Evolutionary conservation across 2,329 filamentous ascomycete genomes (phyloP).

Genomic region (Aspergillus spinulosporus): DNA sequence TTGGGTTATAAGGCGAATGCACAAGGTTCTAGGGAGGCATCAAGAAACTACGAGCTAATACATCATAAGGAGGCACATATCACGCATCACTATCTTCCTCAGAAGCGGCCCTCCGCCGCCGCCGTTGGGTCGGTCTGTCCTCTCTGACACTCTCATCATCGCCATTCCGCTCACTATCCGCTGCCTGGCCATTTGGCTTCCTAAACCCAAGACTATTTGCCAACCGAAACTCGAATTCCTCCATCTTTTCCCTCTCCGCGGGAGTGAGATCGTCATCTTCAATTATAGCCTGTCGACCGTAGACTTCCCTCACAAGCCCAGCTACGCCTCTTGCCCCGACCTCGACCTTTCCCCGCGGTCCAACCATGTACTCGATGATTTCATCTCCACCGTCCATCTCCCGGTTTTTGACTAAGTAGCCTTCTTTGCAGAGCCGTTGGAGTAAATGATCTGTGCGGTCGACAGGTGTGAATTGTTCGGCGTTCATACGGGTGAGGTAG

Average conservation of each 20-base stretch:
- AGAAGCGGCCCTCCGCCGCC: slow-evolving; percentile 4
- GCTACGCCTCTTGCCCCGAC: slow-evolving; percentile 73
- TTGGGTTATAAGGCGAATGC: too few relatives aligned
- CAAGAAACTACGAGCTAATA: too few relatives aligned
- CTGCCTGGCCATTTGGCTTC: slow-evolving; percentile 6
- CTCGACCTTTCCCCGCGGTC: slow-evolving; percentile 81
- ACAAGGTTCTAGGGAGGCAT: too few relatives aligned
- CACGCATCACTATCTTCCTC: not conserved
- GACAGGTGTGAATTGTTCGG: slow-evolving; percentile 70
- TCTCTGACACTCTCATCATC: slow-evolving; percentile 12
- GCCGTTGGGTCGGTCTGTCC: slow-evolving; percentile 5
- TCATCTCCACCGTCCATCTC: slow-evolving; percentile 73
- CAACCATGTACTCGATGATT: slow-evolving; percentile 76
- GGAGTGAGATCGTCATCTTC: slow-evolving; percentile 22
- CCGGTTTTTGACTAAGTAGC: slow-evolving; percentile 74
- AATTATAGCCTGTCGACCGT: slow-evolving; percentile 39
- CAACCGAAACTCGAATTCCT: slow-evolving; percentile 62
- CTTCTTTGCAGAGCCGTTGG: slow-evolving; percentile 73
- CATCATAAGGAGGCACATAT: too few relatives aligned
- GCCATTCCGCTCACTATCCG: slow-evolving; percentile 1
- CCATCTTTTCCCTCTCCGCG: slow-evolving; percentile 42
- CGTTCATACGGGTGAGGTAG: slow-evolving; percentile 72
- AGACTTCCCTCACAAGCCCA: slow-evolving; percentile 63
- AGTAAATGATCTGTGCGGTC: slow-evolving; percentile 76
- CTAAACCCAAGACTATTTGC: slow-evolving; percentile 61